These are phyloP conservation scores for Fennellomyces sp. DNA, from an alignment of 371 early-diverging fungal species.

Conservation along the genomic window DNA sequence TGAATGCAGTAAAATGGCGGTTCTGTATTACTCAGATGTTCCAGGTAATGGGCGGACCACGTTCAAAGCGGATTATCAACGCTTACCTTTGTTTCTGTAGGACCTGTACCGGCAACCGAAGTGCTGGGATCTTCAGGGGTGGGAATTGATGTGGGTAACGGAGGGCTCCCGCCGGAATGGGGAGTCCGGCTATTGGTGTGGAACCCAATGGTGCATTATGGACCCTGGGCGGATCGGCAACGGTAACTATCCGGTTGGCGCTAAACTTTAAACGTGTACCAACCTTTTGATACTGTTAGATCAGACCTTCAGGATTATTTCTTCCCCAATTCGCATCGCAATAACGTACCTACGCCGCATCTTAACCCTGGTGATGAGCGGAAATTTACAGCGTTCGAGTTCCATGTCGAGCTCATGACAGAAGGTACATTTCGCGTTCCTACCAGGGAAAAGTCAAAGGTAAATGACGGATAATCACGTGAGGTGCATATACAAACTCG, in stretches of 20 bases:
- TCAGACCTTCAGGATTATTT: constrained; percentile 73
- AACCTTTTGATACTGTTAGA: constrained; percentile 26
- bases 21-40: constrained; percentile 74
- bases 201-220: constrained; percentile 74
- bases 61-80: neutral
- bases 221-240: constrained; percentile 91
- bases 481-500: too few species aligned
- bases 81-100: constrained; percentile 22
- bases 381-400: constrained; percentile 60
- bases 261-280: neutral
- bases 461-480: too few species aligned
- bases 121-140: constrained; percentile 27
- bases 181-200: constrained; percentile 64
- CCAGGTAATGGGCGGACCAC: constrained; percentile 50
- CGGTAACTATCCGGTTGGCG: constrained; percentile 34
- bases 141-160: constrained; percentile 57
- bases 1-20: constrained; percentile 61
- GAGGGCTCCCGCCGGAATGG: constrained; percentile 76
- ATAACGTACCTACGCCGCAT: constrained; percentile 45
- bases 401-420: constrained; percentile 68
- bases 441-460: constrained; percentile 78
- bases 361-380: constrained; percentile 63
- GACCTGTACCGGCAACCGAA: constrained; percentile 50
- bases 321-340: constrained; percentile 74
- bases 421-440: constrained; percentile 70